Base-by-base conservation (phyloP, 2,329 filamentous ascomycete species). In the Fusarium austroafricanum region DNA sequence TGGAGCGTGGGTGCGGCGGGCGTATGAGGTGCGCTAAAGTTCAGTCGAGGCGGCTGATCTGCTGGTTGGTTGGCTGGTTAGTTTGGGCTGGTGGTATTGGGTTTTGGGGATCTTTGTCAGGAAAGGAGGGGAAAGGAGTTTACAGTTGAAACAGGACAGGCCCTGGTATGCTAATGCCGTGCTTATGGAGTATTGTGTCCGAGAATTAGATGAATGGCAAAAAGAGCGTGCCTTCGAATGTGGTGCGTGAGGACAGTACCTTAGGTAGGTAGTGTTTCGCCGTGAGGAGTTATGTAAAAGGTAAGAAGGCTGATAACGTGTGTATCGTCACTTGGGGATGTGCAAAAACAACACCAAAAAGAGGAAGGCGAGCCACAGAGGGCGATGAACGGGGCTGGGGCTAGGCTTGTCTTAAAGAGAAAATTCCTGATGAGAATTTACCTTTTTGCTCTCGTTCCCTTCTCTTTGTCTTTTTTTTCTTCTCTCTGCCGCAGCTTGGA, bases 371-470 rank as follows among this genome's bases (percentile, higher is more conserved):
- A 35, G 67, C 51, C 54, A 67, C 57, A 55, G 52, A 35, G 33
- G 54, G 43, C 29, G 57, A 53, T 55, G 60, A 46, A 35, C 29
- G 50, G 55, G 57, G 57, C 54, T 67, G 66, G 63, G 66, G 53
- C 54, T 47, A 42, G 59, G 61, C 61, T 67, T 70, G 66, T 60
- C 69, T 69, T 67, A 70, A 69, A 63, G 45, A 55, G 57, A 70
- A 59, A 53, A 20, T 60, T 49, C 50, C 47, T 39, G 39, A 62
- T 21, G 37, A 65, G 38, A 65, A 33, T 55, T 65, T 33, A 35
- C 18, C 35, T 42, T 44, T 44, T 21, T 45, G 14, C 35, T 37
- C 31, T 46, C 40, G 57, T 38, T 31, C 17, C 20, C 29, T 26
- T 29, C 17, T 33, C 43, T 35, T 50, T 15, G 23, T 65, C 44